Percentiles rank a stretch among this genome's conserved stretches.
These are phyloP conservation scores for Mycena vitilis DNA, from an alignment of 768 basidiomycete species.

Conservation along the genomic window DNA sequence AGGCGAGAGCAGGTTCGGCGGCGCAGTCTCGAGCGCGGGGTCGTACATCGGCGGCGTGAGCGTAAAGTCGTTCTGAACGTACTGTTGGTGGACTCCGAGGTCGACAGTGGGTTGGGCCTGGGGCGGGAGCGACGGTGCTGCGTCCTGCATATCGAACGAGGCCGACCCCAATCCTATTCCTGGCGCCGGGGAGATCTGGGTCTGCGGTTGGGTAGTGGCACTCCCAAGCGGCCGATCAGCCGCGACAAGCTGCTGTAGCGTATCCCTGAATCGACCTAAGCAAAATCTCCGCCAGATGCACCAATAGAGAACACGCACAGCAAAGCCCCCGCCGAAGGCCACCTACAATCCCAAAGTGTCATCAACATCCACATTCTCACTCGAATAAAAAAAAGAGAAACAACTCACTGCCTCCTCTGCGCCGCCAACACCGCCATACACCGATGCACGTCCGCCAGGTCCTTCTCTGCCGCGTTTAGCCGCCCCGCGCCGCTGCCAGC, in stretches of 20 bases:
- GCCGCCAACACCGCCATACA: slow-evolving; percentile 31
- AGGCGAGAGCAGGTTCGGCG: slow-evolving; percentile 8
- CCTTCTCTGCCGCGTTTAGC: slow-evolving; percentile 22
- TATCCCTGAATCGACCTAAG: slow-evolving; percentile 18
- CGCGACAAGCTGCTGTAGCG: slow-evolving; percentile 31
- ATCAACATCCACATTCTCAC: too few relatives aligned
- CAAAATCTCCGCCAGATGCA: too few relatives aligned
- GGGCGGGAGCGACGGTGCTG: background rate
- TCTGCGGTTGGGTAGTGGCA: background rate
- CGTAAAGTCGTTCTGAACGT: background rate
- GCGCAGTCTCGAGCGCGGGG: slow-evolving; percentile 26
- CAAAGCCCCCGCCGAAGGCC: slow-evolving; percentile 33
- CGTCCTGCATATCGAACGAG: too few relatives aligned
- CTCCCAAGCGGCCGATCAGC: slow-evolving; percentile 18
- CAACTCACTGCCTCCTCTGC: slow-evolving; percentile 23
- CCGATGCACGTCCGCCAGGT: slow-evolving; percentile 29
- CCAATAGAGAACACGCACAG: slow-evolving; percentile 11
- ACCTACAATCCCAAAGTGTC: too few relatives aligned
- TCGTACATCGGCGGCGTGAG: slow-evolving; percentile 25
- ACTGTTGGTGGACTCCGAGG: background rate
- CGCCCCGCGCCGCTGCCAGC: slow-evolving; percentile 4
- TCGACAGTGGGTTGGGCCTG: background rate
- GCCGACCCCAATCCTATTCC: too few relatives aligned
- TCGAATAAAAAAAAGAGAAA: too few relatives aligned
- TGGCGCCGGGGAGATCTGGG: too few relatives aligned